Percentiles rank a stretch among this genome's conserved stretches.
Conservation (phyloP, 169 alveolate genomes). For the Theileria parva region DNA sequence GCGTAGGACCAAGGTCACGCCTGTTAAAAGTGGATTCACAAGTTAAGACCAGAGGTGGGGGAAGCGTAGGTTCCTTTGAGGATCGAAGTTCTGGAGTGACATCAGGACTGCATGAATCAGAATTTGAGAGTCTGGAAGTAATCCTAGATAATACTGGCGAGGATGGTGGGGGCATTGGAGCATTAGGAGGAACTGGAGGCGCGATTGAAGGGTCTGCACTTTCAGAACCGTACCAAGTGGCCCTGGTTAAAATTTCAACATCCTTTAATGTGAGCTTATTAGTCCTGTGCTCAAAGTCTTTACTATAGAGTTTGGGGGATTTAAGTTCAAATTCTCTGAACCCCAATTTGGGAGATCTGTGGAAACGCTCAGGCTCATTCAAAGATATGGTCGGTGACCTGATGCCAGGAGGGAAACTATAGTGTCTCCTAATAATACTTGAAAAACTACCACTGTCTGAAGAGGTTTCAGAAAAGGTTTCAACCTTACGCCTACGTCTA, state of each 20-base stretch:
- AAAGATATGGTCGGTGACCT: slow-evolving; percentile 29
- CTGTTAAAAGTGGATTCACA: not conserved
- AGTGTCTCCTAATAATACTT: not conserved
- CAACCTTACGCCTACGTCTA: slow-evolving; percentile 53
- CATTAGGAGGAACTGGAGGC: slow-evolving; percentile 66
- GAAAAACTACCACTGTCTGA: slow-evolving; percentile 55
- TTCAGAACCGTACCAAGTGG: slow-evolving; percentile 68
- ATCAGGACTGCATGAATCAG: slow-evolving; percentile 45
- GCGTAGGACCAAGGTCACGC: not conserved
- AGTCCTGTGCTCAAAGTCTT: slow-evolving; percentile 15
- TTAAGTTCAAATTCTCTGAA: not conserved
- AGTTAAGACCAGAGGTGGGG: slow-evolving; percentile 12
- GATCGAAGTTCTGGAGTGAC: slow-evolving; percentile 48
- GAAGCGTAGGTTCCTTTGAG: not conserved
- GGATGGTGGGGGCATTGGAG: slow-evolving; percentile 62
- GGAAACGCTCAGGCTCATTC: slow-evolving; percentile 22
- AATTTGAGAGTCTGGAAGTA: slow-evolving; percentile 11
- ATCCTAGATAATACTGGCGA: slow-evolving; percentile 44
- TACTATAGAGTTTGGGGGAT: not conserved
- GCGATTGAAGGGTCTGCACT: slow-evolving; percentile 69
- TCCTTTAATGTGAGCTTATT: slow-evolving; percentile 36
- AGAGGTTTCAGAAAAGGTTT: slow-evolving; percentile 61
- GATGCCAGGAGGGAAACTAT: not conserved
- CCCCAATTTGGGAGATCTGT: slow-evolving; percentile 13
- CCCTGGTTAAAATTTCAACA: slow-evolving; percentile 58